Percentiles rank a stretch among this genome's conserved stretches.
phyloP scores from a whole-genome alignment of 495 filamentous ascomycete species.

The Xylaria castorea region DNA sequence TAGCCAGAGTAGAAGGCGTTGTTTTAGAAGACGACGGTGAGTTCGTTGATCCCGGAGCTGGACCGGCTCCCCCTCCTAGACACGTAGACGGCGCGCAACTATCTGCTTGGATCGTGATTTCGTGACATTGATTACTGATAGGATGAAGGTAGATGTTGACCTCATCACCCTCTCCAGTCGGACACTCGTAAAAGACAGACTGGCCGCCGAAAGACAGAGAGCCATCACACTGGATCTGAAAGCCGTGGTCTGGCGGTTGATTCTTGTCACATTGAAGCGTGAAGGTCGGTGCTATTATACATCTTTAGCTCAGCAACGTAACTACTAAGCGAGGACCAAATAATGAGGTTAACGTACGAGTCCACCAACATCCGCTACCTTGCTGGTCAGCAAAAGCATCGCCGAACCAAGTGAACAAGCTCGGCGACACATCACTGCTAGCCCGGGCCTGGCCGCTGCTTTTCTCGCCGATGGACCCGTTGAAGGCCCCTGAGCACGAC shows the following conservation, averaged over 20 bases:
- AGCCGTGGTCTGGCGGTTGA: constrained; percentile 53
- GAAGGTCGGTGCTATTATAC: constrained; percentile 52
- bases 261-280: constrained; percentile 72
- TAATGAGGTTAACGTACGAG: constrained; percentile 33
- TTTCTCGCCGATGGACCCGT: constrained; percentile 60
- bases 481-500: constrained; percentile 52
- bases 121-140: constrained; percentile 51
- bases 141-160: constrained; percentile 60
- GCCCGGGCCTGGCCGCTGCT: constrained; percentile 62
- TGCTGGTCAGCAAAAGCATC: constrained; percentile 38
- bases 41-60: constrained; percentile 5
- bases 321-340: background rate
- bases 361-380: constrained; percentile 41
- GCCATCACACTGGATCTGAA: constrained; percentile 58
- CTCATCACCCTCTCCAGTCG: constrained; percentile 57
- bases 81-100: constrained; percentile 45
- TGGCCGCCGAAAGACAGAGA: constrained; percentile 52
- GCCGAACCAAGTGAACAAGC: constrained; percentile 42
- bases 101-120: constrained; percentile 56
- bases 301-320: constrained; percentile 21
- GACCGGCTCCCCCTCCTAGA: constrained; percentile 28
- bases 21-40: constrained; percentile 23
- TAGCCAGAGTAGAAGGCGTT: constrained; percentile 19
- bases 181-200: constrained; percentile 60
- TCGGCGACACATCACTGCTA: constrained; percentile 48